Evolutionary conservation across 2,329 filamentous ascomycete species (phyloP), one percentile per base, ranked within the genome.

Genomic region (Penicillium sclerotiorum): DNA sequence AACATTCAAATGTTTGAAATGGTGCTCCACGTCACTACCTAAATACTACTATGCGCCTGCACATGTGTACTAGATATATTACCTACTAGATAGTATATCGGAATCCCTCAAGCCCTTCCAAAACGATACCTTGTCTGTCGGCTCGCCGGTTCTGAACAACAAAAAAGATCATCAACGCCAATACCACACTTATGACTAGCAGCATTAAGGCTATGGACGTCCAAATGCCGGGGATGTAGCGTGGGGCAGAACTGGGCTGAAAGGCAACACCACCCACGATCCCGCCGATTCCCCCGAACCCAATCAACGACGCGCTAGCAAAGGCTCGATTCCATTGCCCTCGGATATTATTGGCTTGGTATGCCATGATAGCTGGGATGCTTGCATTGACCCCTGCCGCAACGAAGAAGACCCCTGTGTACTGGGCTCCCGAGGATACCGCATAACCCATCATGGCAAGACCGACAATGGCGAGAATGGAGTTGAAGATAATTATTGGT

Each of bases 271-370:
- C 83, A 21, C 88, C 88, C 1, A 83, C 82, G 55, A 94, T 94
- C 27, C 90, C 89, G 30, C 90, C 90, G 21, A 95, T 76, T 2
- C 88, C 89, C 7, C 89, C 89, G 42, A 88, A 83, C 1, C 86
- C 87, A 3, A 94, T 87, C 2, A 93, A 79, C 0, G 85, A 87
- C 2, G 89, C 88, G 51, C 84, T 88, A 67, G 84, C 86, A 59
- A 94, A 86, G 1, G 89, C 89, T 40, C 90, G 83, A 75, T 93
- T 95, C 89, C 89, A 95, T 73, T 94, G 89, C 0, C 89, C 90
- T 45, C 88, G 85, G 63, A 95, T 87, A 71, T 95, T 95, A 73
- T 93, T 94, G 35, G 89, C 88, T 73, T 93, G 89, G 73, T 90
- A 94, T 0, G 88, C 81, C 75, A 95, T 83, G 38, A 83, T 77